phyloP scores from a whole-genome alignment of 2,329 filamentous ascomycete genomes.

The Aspergillus caelatus region DNA sequence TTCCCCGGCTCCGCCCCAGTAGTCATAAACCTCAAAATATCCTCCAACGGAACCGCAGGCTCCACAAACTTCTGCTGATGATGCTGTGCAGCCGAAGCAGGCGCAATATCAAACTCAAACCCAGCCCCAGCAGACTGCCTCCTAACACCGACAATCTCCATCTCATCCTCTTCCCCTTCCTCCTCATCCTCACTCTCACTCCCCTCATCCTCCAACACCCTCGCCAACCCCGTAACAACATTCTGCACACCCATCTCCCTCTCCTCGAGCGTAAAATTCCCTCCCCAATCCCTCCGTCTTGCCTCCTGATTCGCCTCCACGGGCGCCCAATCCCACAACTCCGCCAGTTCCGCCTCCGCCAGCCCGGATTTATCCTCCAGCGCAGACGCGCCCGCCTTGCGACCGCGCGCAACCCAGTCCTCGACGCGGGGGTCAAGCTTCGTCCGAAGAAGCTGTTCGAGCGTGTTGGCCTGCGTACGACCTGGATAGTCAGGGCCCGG shows the following conservation, averaged over 20 bases:
- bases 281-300: conserved; percentile 55
- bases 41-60: conserved; percentile 43
- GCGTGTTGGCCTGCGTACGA: conserved; percentile 62
- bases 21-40: conserved; percentile 55
- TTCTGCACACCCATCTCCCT: conserved; percentile 66
- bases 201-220: conserved; percentile 60
- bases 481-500: conserved; percentile 76
- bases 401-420: conserved; percentile 69
- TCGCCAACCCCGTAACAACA: conserved; percentile 70
- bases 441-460: conserved; percentile 75
- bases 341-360: conserved; percentile 55
- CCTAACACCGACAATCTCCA: conserved; percentile 44
- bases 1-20: conserved; percentile 44
- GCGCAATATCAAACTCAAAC: conserved; percentile 39
- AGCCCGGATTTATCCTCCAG: conserved; percentile 27
- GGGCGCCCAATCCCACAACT: conserved; percentile 63
- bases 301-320: conserved; percentile 51
- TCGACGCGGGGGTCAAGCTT: conserved; percentile 80
- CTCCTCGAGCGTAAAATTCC: conserved; percentile 74
- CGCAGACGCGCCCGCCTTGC: conserved; percentile 27
- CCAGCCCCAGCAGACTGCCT: conserved; percentile 33
- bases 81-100: conserved; percentile 9
- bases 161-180: conserved; percentile 41
- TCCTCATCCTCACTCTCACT: conserved; percentile 56
- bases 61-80: conserved; percentile 13